Conservation (phyloP, 2,329 filamentous ascomycete species). For the Aspergillus sp. region DNA sequence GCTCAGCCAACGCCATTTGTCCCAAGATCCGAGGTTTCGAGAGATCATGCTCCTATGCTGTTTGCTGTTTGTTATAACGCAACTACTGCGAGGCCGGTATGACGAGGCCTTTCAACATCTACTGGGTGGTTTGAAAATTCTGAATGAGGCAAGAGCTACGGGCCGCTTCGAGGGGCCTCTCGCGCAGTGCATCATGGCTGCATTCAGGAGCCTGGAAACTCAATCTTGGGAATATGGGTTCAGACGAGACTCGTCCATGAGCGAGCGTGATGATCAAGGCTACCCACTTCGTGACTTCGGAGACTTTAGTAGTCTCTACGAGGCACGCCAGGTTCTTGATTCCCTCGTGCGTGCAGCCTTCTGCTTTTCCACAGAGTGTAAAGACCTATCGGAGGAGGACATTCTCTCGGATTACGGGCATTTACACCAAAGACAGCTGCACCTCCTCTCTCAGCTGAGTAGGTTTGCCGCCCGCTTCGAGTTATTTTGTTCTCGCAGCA, state of each 20-base stretch:
- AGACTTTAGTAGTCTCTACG: background rate
- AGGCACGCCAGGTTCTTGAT: constrained; percentile 1
- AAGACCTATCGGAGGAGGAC: background rate
- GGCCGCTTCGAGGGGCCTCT: background rate
- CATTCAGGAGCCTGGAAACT: constrained; percentile 5
- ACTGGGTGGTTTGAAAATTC: background rate
- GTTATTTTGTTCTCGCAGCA: background rate
- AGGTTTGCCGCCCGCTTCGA: background rate
- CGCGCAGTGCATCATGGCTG: background rate
- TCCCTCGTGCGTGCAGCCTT: background rate
- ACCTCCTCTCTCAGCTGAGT: background rate
- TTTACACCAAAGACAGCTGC: background rate
- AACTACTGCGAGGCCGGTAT: constrained; percentile 8
- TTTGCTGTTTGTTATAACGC: constrained; percentile 7
- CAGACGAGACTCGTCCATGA: background rate
- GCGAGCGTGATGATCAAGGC: background rate
- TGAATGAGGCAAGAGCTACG: background rate
- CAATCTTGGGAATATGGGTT: constrained; percentile 5
- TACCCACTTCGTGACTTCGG: too few species aligned
- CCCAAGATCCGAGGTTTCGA: constrained; percentile 8
- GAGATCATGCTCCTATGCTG: constrained; percentile 11
- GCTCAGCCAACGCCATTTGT: constrained; percentile 2
- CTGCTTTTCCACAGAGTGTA: background rate
- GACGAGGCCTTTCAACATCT: constrained; percentile 11
- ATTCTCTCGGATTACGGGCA: background rate